A percentile compares a stretch with the other conserved stretches of the same genome.
Evolutionary conservation across 257 asterid species (phyloP).

Genomic region (Scutellaria galericulata): DNA sequence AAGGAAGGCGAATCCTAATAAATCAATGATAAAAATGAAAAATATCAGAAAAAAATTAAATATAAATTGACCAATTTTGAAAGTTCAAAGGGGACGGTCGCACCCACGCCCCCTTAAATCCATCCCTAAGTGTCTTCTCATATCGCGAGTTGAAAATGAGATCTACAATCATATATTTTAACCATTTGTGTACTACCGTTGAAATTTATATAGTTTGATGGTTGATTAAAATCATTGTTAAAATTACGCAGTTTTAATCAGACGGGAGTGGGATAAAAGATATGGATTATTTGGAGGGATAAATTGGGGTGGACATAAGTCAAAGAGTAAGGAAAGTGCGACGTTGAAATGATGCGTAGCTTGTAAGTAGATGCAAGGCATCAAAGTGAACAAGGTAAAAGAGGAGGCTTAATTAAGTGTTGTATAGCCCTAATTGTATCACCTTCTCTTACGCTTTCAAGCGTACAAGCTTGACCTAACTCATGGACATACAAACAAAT

Average conservation of each 20-base stretch:
- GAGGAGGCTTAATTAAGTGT: neutral
- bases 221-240: neutral
- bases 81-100: too few species aligned
- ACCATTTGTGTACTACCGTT: too few species aligned
- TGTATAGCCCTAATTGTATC: conserved; percentile 2
- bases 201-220: too few species aligned
- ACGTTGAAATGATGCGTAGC: conserved; percentile 83
- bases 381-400: neutral
- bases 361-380: conserved; percentile 57
- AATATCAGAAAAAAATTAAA: too few species aligned
- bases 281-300: too few species aligned
- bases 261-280: neutral
- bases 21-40: too few species aligned
- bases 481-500: neutral
- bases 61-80: too few species aligned
- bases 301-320: conserved; percentile 30
- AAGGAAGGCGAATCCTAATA: too few species aligned
- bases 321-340: conserved; percentile 61
- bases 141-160: too few species aligned
- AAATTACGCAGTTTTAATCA: neutral
- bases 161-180: too few species aligned
- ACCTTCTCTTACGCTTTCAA: conserved; percentile 44
- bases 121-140: too few species aligned
- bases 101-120: too few species aligned
- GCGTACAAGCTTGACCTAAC: conserved; percentile 56